Evolutionary conservation across 2,329 filamentous ascomycete genomes (phyloP), one percentile per base, ranked within the genome.

Genomic region (Alternaria sp.): DNA sequence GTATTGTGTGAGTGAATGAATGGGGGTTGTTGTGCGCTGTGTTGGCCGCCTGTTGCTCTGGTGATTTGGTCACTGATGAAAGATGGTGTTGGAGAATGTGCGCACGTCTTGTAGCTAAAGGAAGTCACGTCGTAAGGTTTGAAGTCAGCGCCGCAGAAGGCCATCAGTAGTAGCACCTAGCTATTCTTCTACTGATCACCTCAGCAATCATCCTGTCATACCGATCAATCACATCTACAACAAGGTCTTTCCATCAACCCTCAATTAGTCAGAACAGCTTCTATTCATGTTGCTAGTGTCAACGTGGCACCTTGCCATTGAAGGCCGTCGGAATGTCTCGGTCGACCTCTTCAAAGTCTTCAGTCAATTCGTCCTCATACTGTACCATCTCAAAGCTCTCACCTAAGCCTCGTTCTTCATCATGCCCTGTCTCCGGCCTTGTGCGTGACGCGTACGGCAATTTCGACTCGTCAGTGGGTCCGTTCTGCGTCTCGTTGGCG

Each of bases 311-410:
- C 12, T n/a, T 25, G 28, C 46, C 23, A 40, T 40, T 51, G 30
- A 43, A 51, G 8, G 11, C 11, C 15, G 21, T 44, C 3, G 13
- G 23, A 6, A 32, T n/a, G 26, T 36, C 30, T 52, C 28, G 10
- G 5, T 28, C 13, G 3, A 44, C 19, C 19, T 44, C 25, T 52
- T 49, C 17, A 23, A 52, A 51, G 17, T 25, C 23, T 56, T 11
- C 30, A 21, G 13, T 40, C 19, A 52, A 15, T 8, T 45, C 23
- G n/a, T 28, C 21, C 6, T 59, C 49, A 25, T 28, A n/a, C 13
- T 26, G 19, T 12, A 52, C 23, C 13, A 46, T 25, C 7, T 54
- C 57, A 36, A 54, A 59, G 7, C 46, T 25, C 12, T 46, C 49
- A 45, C 40, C 49, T 21, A 19, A n/a, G 7, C 28, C 10, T 10